A percentile compares a stretch with the other conserved stretches of the same genome.
phyloP scores from a whole-genome alignment of 2,329 filamentous ascomycete species.

The Aspergillus pseudoterreus region DNA sequence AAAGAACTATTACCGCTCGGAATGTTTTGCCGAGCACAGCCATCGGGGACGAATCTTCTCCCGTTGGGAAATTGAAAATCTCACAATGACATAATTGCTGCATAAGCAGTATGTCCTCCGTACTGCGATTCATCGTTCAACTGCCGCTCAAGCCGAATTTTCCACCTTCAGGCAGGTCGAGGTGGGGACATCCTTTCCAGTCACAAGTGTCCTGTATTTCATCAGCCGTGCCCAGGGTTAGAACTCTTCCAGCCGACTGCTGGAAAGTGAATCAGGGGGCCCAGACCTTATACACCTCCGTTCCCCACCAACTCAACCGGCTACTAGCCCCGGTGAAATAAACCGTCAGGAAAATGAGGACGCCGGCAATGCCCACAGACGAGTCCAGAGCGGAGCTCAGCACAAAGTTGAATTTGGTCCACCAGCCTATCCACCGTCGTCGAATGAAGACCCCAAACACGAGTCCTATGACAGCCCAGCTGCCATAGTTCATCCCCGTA shows the following conservation, averaged over 20 bases:
- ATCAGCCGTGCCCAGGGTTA: not conserved
- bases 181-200: conserved; percentile 18
- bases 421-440: conserved; percentile 64
- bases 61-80: not conserved
- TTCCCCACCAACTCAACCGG: conserved; percentile 25
- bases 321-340: conserved; percentile 22
- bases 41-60: too few relatives aligned
- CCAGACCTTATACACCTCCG: conserved; percentile 21
- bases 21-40: too few relatives aligned
- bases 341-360: conserved; percentile 25
- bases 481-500: conserved; percentile 63
- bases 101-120: too few relatives aligned
- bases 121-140: not conserved
- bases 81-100: not conserved
- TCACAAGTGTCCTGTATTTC: conserved; percentile 21
- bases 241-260: not conserved
- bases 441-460: conserved; percentile 57
- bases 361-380: conserved; percentile 22
- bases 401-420: conserved; percentile 71
- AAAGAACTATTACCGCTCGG: too few relatives aligned
- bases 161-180: conserved; percentile 11
- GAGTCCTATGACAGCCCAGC: conserved; percentile 62
- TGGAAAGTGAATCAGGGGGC: too few relatives aligned
- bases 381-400: conserved; percentile 63
- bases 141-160: conserved; percentile 13